Conservation (phyloP, 2,329 filamentous ascomycete species). For the Stromatinia cepivora region DNA sequence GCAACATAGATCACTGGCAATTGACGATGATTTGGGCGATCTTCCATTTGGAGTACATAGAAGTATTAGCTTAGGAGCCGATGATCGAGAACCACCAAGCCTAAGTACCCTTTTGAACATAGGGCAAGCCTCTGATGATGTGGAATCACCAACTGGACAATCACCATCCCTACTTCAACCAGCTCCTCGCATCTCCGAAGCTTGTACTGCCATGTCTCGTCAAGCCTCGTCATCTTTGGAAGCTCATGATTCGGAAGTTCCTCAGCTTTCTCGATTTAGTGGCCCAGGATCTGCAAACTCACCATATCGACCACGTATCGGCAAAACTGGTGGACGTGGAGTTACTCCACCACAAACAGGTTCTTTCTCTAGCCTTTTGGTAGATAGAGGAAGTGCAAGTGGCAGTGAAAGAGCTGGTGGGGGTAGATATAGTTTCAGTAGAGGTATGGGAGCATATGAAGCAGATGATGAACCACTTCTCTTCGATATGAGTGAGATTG, state of each 20-base stretch:
- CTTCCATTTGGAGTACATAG: constrained; percentile 61
- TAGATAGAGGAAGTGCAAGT: constrained; percentile 39
- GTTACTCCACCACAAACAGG: constrained; percentile 39
- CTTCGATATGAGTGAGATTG: constrained; percentile 73
- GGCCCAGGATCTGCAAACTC: constrained; percentile 37
- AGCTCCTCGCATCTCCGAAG: constrained; percentile 38
- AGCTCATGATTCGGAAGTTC: constrained; percentile 32
- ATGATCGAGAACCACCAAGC: constrained; percentile 63
- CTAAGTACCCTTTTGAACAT: constrained; percentile 61
- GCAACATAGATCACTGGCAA: constrained; percentile 54
- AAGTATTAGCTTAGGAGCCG: constrained; percentile 66
- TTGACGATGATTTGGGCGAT: constrained; percentile 62
- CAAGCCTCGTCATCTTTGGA: constrained; percentile 38
- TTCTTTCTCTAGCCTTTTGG: constrained; percentile 42
- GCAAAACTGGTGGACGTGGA: constrained; percentile 39
- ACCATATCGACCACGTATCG: constrained; percentile 39
- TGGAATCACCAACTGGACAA: constrained; percentile 38
- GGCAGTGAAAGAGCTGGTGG: constrained; percentile 43
- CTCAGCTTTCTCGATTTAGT: constrained; percentile 34
- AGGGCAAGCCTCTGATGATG: constrained; percentile 45
- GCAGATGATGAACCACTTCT: constrained; percentile 68
- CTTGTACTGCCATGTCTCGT: constrained; percentile 33
- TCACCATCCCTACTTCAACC: constrained; percentile 40
- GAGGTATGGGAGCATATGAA: constrained; percentile 49
- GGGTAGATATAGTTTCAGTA: constrained; percentile 48